phyloP scores from a whole-genome alignment of 2,329 filamentous ascomycete species.

The Phialophora verrucosa region DNA sequence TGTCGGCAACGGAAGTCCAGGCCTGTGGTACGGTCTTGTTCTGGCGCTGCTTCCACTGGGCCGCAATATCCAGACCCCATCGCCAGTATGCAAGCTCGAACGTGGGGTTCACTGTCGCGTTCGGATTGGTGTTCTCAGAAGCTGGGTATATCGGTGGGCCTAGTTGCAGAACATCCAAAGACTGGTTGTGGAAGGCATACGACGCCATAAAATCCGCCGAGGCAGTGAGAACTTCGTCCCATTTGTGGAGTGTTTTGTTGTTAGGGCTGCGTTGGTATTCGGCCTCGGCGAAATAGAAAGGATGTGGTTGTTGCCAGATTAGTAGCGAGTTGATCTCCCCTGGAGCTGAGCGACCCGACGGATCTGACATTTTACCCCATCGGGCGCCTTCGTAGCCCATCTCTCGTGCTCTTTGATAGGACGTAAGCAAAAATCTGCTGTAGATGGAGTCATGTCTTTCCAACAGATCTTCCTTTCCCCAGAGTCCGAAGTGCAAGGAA shows the following conservation, averaged over 20 bases:
- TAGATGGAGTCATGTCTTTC: conserved; percentile 58
- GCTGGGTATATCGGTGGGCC: conserved; percentile 60
- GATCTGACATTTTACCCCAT: conserved; percentile 64
- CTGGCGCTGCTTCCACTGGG: conserved; percentile 59
- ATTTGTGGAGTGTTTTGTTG: conserved; percentile 54
- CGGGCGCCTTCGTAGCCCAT: conserved; percentile 54
- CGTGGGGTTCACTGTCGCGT: conserved; percentile 62
- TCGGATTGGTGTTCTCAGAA: conserved; percentile 65
- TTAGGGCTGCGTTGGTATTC: conserved; percentile 58
- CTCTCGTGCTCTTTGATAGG: conserved; percentile 44
- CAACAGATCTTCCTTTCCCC: conserved; percentile 49
- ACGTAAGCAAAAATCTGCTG: conserved; percentile 51
- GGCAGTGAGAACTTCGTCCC: conserved; percentile 59
- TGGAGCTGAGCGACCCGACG: conserved; percentile 60
- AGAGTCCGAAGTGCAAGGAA: conserved; percentile 47
- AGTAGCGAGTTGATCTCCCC: conserved; percentile 67
- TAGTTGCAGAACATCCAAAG: conserved; percentile 60
- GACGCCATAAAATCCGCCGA: conserved; percentile 66
- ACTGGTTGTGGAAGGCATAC: conserved; percentile 61
- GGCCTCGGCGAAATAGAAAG: conserved; percentile 65
- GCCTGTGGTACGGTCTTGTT: conserved; percentile 49
- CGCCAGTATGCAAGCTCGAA: conserved; percentile 68
- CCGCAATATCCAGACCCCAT: conserved; percentile 63
- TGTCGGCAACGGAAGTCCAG: conserved; percentile 58
- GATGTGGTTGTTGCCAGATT: conserved; percentile 68